A percentile compares a stretch with the other conserved stretches of the same genome.
phyloP scores from a whole-genome alignment of 345 rosid genomes.

The Crucihimalaya himalaica region DNA sequence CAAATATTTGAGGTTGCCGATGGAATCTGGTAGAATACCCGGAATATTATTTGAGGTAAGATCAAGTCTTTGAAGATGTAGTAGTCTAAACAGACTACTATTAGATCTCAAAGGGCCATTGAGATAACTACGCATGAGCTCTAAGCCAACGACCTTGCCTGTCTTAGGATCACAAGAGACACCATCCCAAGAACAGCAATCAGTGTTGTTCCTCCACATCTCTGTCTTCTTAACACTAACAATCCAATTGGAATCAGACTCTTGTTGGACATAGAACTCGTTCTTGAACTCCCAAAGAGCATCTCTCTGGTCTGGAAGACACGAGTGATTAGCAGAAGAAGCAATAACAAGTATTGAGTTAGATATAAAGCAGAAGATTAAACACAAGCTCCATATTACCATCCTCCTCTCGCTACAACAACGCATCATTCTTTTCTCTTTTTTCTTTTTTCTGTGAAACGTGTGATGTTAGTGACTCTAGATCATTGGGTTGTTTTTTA shows the following conservation, averaged over 20 bases:
- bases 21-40: conserved; percentile 36
- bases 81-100: conserved; percentile 14
- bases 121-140: conserved; percentile 3
- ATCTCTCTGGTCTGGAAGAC: conserved; percentile 26
- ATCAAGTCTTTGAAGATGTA: conserved; percentile 1
- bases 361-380: background rate
- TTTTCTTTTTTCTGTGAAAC: background rate
- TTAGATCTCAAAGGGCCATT: conserved; percentile 3
- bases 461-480: too few relatives aligned
- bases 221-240: background rate
- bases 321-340: background rate
- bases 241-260: too few relatives aligned
- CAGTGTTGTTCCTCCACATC: conserved; percentile 12
- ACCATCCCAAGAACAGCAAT: conserved; percentile 33
- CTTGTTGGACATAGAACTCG: conserved; percentile 20
- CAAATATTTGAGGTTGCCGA: conserved; percentile 13
- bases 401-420: background rate
- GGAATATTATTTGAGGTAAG: conserved; percentile 17
- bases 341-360: background rate
- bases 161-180: conserved; percentile 26
- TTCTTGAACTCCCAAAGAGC: conserved; percentile 30
- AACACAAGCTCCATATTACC: background rate
- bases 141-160: conserved; percentile 12
- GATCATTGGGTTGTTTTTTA: too few relatives aligned
- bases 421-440: too few relatives aligned